A percentile compares a stretch with the other conserved stretches of the same genome.
Evolutionary conservation across 2,329 filamentous ascomycete genomes (phyloP).

Genomic region (Pseudodiploospora longispora): DNA sequence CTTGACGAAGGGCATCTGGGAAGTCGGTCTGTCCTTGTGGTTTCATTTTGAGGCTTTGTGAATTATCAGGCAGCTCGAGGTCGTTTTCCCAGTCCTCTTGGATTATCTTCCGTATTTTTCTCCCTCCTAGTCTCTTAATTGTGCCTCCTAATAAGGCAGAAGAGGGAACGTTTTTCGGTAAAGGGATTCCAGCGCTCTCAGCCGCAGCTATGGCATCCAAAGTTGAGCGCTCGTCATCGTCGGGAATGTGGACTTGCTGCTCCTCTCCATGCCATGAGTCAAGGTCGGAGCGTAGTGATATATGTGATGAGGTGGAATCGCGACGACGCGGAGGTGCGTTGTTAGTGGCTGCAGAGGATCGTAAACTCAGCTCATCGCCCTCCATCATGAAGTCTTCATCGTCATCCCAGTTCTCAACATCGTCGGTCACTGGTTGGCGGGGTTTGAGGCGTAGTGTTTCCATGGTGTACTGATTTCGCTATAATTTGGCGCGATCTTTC

Average conservation of each 20-base stretch:
- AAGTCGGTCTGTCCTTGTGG: slow-evolving; percentile 51
- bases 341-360: slow-evolving; percentile 39
- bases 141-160: slow-evolving; percentile 88
- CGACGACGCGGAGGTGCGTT: slow-evolving; percentile 47
- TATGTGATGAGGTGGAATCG: slow-evolving; percentile 73
- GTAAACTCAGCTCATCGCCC: slow-evolving; percentile 55
- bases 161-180: slow-evolving; percentile 77
- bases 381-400: slow-evolving; percentile 62
- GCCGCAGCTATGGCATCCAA: slow-evolving; percentile 81
- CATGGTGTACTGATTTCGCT: slow-evolving; percentile 29
- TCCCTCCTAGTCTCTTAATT: slow-evolving; percentile 78
- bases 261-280: slow-evolving; percentile 71
- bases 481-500: too few species aligned
- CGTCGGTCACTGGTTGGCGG: slow-evolving; percentile 46
- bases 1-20: slow-evolving; percentile 60
- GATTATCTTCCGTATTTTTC: slow-evolving; percentile 63
- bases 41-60: slow-evolving; percentile 58
- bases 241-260: slow-evolving; percentile 76
- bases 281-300: slow-evolving; percentile 75
- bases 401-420: slow-evolving; percentile 72
- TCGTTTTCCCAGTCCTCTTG: slow-evolving; percentile 80
- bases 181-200: slow-evolving; percentile 81
- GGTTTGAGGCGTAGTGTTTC: slow-evolving; percentile 47
- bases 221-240: slow-evolving; percentile 77
- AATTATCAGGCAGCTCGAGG: slow-evolving; percentile 56